Evolutionary conservation across 2,329 filamentous ascomycete genomes (phyloP).

Genomic region (Lachnellula arida): DNA sequence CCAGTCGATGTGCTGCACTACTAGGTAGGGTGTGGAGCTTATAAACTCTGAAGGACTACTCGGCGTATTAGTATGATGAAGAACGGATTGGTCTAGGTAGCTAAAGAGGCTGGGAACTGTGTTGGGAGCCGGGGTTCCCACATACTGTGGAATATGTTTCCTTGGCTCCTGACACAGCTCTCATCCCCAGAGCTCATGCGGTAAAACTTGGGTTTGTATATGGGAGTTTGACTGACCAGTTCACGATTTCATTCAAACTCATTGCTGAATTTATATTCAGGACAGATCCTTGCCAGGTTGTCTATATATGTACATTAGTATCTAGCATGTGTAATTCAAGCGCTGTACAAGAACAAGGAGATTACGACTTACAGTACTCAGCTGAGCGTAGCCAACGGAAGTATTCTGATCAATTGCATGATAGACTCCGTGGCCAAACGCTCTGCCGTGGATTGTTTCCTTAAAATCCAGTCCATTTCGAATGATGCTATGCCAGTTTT

Average conservation of each 20-base stretch:
- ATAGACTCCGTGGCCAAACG: conserved; percentile 77
- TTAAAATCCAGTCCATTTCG: conserved; percentile 75
- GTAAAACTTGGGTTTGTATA: no score
- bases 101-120: no score
- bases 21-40: conserved; percentile 54
- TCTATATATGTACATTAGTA: conserved; percentile 12
- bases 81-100: no score
- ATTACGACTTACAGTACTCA: conserved; percentile 12
- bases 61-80: no score
- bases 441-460: conserved; percentile 56
- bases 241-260: conserved; percentile 82
- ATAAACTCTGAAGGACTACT: conserved; percentile 54
- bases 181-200: no score
- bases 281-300: conserved; percentile 62
- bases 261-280: conserved; percentile 57
- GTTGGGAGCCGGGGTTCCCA: no score
- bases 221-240: conserved; percentile 33
- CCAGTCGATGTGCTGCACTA: conserved; percentile 75
- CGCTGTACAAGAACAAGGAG: neutral
- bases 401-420: conserved; percentile 58
- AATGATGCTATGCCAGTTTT: conserved; percentile 89
- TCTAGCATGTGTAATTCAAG: neutral
- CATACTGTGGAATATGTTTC: no score
- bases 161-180: no score
- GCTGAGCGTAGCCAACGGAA: conserved; percentile 38